These are phyloP conservation scores for Aspergillus niger DNA, from an alignment of 2,329 filamentous ascomycete genomes.

Conservation along the genomic window DNA sequence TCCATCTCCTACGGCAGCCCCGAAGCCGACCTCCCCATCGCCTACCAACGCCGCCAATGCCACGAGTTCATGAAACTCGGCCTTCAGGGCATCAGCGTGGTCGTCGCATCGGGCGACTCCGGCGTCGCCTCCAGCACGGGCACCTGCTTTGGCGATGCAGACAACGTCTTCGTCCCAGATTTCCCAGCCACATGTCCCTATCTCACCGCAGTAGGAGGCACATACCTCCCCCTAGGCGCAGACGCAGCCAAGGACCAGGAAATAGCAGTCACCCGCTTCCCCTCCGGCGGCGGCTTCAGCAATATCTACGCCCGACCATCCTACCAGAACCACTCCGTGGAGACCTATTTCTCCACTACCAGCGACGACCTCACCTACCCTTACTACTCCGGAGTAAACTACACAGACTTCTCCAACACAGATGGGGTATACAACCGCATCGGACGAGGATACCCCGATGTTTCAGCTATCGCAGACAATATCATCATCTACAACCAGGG, in stretches of 20 bases:
- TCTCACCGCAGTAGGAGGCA: constrained; percentile 43
- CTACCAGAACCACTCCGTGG: constrained; percentile 44
- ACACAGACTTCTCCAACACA: constrained; percentile 31
- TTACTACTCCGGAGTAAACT: constrained; percentile 36
- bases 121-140: constrained; percentile 42
- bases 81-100: constrained; percentile 50
- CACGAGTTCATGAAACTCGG: constrained; percentile 53
- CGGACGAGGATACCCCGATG: constrained; percentile 40
- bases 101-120: constrained; percentile 52
- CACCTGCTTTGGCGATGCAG: constrained; percentile 38
- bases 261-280: constrained; percentile 40
- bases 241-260: constrained; percentile 35
- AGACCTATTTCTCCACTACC: constrained; percentile 34
- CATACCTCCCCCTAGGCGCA: constrained; percentile 36
- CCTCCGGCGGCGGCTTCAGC: constrained; percentile 47
- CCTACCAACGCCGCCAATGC: constrained; percentile 44
- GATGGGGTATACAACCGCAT: constrained; percentile 38
- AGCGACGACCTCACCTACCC: constrained; percentile 25
- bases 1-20: constrained; percentile 40
- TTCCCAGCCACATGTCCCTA: constrained; percentile 41
- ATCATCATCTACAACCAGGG: constrained; percentile 33
- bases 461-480: constrained; percentile 41
- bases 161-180: constrained; percentile 40
- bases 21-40: constrained; percentile 37
- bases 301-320: constrained; percentile 43